Base-by-base conservation (phyloP, 331 rosid genomes). In the Cucumis variabilis region DNA sequence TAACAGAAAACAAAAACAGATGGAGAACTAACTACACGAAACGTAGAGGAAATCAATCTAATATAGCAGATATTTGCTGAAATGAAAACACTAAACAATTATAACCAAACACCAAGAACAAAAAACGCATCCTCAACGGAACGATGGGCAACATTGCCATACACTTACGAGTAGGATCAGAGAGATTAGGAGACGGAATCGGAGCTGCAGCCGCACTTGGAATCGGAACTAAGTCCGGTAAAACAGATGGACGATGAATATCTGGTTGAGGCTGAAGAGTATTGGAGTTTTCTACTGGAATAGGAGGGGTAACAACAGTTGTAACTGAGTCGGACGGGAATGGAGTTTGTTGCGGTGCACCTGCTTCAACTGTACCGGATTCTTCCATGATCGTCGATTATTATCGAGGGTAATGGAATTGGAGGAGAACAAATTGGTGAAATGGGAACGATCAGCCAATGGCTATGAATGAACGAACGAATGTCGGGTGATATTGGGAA, bases 221-320 rank as follows among this genome's bases (percentile, higher is more conserved):
- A 55, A 30, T 20, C 13, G 3, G 71, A 6, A 21, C 8, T 28
- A 21, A 6, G 72, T 30, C 85, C 72, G 58, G 53, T 82, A 33
- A 23, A 60, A 82, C 85, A 63, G 85, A 13, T 11, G 85, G 85
- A 82, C 72, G 55, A 82, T 16, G 13, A 33, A 14, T 27, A 60
- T 58, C 73, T 7, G 73, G 21, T 60, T 33, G 21, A 16, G 21
- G 30, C 73, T 60, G 72, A 30, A 13, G 11, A 55, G 51, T 58
- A 55, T 4, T 15, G 24, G 21, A 33, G 11, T 33, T 33, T 62
- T 16, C 13, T 11, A 33, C 53, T 28, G 71, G 85, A 19, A 81
- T 13, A 55, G 51, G 7, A 60, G 70, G 30, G 13, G 85, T 16
- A 82, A 60, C 71, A 80, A 15, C 65, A 77, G 83, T 13, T 23